phyloP scores from a whole-genome alignment of 495 filamentous ascomycete species.

The Lichenothelia convexa region DNA sequence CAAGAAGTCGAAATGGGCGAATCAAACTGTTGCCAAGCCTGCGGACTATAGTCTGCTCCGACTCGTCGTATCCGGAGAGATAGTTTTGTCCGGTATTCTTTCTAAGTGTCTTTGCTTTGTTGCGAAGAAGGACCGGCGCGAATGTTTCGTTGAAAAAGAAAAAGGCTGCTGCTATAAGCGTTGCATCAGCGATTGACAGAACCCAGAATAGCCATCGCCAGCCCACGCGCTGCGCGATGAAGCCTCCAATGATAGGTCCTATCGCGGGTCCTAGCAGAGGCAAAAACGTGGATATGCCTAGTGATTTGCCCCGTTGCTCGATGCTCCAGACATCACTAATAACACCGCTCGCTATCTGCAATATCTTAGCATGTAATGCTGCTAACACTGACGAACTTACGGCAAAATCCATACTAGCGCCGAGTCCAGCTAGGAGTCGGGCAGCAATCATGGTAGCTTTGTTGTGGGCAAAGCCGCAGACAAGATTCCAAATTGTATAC shows the following conservation, averaged over 20 bases:
- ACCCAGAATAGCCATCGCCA: slow-evolving; percentile 19
- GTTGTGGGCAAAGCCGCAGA: slow-evolving; percentile 12
- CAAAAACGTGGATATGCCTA: slow-evolving; percentile 15
- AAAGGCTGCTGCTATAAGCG: slow-evolving; percentile 13
- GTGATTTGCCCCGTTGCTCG: slow-evolving; percentile 10
- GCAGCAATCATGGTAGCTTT: slow-evolving; percentile 12
- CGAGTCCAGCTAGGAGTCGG: slow-evolving; percentile 21
- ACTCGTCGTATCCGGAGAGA: slow-evolving; percentile 10
- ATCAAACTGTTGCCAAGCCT: slow-evolving; percentile 7
- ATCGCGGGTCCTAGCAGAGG: slow-evolving; percentile 14
- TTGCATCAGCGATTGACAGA: slow-evolving; percentile 13
- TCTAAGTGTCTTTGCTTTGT: slow-evolving; percentile 5
- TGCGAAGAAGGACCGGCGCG: slow-evolving; percentile 10
- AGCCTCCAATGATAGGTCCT: slow-evolving; percentile 13
- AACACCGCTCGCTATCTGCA: slow-evolving; percentile 17
- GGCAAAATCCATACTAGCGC: slow-evolving; percentile 18
- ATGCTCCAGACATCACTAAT: slow-evolving; percentile 15
- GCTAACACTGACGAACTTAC: too few relatives aligned
- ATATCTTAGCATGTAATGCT: too few relatives aligned
- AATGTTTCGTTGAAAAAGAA: slow-evolving; percentile 14
- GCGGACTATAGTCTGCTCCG: slow-evolving; percentile 4
- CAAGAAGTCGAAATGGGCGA: slow-evolving; percentile 9
- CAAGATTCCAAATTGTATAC: too few relatives aligned
- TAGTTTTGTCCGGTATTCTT: slow-evolving; percentile 3
- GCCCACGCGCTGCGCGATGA: slow-evolving; percentile 12